Evolutionary conservation across 148 eudicot genomes (phyloP), one percentile per base, ranked within the genome.

Genomic region (Rhododendron mucronatum): DNA sequence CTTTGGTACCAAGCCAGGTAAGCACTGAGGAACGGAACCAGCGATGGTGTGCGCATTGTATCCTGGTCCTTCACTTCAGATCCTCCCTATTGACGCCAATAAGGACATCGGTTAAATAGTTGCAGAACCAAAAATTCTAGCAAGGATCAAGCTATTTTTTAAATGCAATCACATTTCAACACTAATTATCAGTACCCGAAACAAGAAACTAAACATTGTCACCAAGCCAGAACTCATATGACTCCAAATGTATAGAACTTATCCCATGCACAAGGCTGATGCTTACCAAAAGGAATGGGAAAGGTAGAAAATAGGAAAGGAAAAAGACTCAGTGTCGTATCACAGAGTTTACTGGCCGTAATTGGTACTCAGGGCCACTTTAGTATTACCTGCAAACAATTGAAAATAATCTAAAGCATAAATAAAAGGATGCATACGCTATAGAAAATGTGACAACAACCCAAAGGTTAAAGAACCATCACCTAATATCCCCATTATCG

Each of bases 31-130:
- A 39, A 39, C 84, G 41, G 41, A 83, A 94, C 87, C 74, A 94
- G 81, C 7, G 96, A 92, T n/a, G 93, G 93, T 28, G 94, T 89
- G 87, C 96, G 94, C 96, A 93, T 94, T 86, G 73, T 89, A 71
- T 84, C 80, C 86, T 82, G 59, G 59, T 86, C 84, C 85, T 88
- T 80, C 77, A 69, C 76, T 10, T 67, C 26, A 67, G 47, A 28
- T 26, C 39, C 74, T 59, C 75, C 13, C 35, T 23, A n/a, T 2
- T 18, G 84, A 41, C 15, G 18, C 83, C 84, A 41, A 47, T 14
- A 82, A 82, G 41, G 16, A 41, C 33, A 61, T 39, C 2, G 14
- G 10, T 61, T 63, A 82, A 82, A 35, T 57, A 57, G 3, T 82
- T 61, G 21, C 28, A 63, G 51, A 82, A 57, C 35, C n/a, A 59